phyloP scores from a whole-genome alignment of 106 monocot genomes.

The Platanthera guangdongensis region DNA sequence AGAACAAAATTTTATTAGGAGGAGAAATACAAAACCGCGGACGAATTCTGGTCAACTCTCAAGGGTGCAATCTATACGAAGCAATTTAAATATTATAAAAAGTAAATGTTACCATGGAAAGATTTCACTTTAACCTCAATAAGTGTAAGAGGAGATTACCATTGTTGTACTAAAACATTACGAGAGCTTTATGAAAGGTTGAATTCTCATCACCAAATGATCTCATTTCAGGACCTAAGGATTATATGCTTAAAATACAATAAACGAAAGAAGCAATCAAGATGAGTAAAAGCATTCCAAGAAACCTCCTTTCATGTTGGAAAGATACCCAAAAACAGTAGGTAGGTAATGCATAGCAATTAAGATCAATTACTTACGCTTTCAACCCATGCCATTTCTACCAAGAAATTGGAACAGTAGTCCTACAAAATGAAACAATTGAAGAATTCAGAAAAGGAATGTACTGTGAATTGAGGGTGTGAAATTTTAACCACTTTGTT shows the following conservation, averaged over 20 bases:
- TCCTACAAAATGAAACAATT: conserved; percentile 27
- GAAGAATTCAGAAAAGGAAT: background rate
- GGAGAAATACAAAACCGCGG: too few relatives aligned
- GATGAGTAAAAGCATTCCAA: background rate
- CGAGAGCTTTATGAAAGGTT: background rate
- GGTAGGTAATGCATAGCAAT: background rate
- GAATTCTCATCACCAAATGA: background rate
- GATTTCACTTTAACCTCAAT: background rate
- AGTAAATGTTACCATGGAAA: background rate
- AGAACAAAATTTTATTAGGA: too few relatives aligned
- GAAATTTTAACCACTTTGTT: background rate
- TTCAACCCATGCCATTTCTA: conserved; percentile 82
- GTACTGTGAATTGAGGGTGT: background rate
- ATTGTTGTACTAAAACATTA: background rate
- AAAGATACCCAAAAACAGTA: background rate
- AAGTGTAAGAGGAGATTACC: background rate
- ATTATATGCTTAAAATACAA: background rate
- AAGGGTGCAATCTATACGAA: background rate
- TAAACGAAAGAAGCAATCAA: background rate
- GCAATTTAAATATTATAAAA: background rate
- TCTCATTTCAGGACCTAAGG: background rate
- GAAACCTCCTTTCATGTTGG: conserved; percentile 3
- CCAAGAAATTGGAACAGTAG: conserved; percentile 42
- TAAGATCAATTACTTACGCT: conserved; percentile 41
- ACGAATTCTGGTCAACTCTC: too few relatives aligned